Evolutionary conservation across 768 basidiomycete species (phyloP).

Genomic region (Jaapia argillacea): DNA sequence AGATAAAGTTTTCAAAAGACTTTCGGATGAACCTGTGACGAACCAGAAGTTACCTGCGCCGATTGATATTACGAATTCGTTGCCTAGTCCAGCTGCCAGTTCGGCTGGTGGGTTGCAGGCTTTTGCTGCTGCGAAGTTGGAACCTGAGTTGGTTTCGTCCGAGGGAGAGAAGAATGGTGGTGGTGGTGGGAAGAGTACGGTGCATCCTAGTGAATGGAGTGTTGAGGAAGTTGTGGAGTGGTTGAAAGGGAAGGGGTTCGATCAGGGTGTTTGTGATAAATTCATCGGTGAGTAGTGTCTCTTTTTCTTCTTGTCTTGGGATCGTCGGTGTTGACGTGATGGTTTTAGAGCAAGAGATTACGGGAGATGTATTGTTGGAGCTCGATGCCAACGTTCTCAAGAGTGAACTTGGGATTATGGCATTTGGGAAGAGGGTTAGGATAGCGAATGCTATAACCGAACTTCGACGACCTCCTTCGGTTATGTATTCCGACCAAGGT

Average conservation of each 20-base stretch:
- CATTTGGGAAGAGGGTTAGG: constrained; percentile 90
- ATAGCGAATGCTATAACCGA: constrained; percentile 91
- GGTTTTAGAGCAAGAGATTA: constrained; percentile 88
- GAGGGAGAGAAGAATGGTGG: too few relatives aligned
- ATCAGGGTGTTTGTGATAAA: constrained; percentile 70
- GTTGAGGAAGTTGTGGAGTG: constrained; percentile 88
- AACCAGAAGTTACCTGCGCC: too few relatives aligned
- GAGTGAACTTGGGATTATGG: constrained; percentile 83
- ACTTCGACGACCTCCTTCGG: constrained; percentile 62
- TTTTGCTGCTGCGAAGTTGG: too few relatives aligned
- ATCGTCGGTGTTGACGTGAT: not conserved
- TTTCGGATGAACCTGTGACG: too few relatives aligned
- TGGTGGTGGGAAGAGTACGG: too few relatives aligned
- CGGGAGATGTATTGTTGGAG: constrained; percentile 93
- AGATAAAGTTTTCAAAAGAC: too few relatives aligned
- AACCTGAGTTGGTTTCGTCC: too few relatives aligned
- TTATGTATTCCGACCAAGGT: constrained; percentile 37
- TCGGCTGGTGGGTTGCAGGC: too few relatives aligned
- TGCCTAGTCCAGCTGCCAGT: too few relatives aligned
- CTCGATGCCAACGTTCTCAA: constrained; percentile 89
- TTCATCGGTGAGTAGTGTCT: constrained; percentile 52
- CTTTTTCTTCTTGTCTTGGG: not conserved
- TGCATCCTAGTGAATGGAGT: constrained; percentile 67
- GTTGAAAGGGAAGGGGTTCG: constrained; percentile 79
- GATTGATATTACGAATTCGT: too few relatives aligned